Evolutionary conservation across 176 grass and related monocot species (phyloP).

Genomic region (Rhynchospora pubera): DNA sequence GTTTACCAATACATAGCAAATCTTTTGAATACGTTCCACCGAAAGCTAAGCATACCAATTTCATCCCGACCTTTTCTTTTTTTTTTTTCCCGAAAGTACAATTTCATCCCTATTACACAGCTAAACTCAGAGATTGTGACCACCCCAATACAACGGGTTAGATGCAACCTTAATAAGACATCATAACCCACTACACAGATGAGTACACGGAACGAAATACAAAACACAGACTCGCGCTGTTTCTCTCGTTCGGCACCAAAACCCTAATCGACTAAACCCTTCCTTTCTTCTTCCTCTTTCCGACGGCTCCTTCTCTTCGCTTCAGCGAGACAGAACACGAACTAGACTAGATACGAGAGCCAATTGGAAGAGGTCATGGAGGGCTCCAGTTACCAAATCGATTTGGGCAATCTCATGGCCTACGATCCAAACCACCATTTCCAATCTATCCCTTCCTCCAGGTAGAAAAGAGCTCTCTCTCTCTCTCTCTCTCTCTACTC

Average conservation of each 20-base stretch:
- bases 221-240: no score
- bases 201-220: no score
- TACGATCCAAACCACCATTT: constrained; percentile 64
- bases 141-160: no score
- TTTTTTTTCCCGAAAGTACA: no score
- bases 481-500: background rate
- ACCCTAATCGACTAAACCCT: constrained; percentile 7
- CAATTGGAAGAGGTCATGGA: background rate
- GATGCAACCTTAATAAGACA: no score
- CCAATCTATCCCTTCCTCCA: constrained; percentile 24
- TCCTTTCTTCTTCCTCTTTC: background rate
- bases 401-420: constrained; percentile 67
- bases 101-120: no score
- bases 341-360: background rate
- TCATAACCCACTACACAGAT: no score
- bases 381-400: constrained; percentile 39
- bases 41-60: no score
- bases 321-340: background rate
- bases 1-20: no score
- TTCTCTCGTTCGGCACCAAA: background rate
- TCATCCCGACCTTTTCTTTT: no score
- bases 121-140: no score
- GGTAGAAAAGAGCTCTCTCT: constrained; percentile 23
- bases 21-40: no score
- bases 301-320: background rate